Evolutionary conservation across 352 stramenopile genomes (phyloP).

Genomic region (Phytophthora sp.): DNA sequence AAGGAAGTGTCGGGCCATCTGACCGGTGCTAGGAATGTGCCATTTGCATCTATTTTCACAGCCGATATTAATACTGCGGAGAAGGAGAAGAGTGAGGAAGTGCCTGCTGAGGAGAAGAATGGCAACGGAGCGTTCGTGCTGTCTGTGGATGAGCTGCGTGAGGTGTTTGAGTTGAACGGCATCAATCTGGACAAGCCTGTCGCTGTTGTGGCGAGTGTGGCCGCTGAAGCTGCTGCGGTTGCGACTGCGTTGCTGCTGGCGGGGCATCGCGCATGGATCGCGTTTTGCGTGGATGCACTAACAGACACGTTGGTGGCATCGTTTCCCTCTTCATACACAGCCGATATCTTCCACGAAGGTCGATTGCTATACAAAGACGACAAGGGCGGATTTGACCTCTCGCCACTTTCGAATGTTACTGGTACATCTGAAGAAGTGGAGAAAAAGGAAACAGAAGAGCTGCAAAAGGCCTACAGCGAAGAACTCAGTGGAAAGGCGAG

Average conservation of each 20-base stretch:
- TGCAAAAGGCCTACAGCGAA: slow-evolving; percentile 56
- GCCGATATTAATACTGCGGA: slow-evolving; percentile 16
- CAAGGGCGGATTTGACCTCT: slow-evolving; percentile 67
- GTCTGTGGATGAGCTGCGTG: slow-evolving; percentile 38
- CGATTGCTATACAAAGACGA: slow-evolving; percentile 52
- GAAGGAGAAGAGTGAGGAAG: slow-evolving; percentile 34
- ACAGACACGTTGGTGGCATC: slow-evolving; percentile 43
- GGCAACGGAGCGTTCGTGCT: slow-evolving; percentile 42
- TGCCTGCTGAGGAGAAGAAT: slow-evolving; percentile 23
- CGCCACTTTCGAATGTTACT: slow-evolving; percentile 23
- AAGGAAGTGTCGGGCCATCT: slow-evolving; percentile 65
- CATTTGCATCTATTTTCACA: slow-evolving; percentile 57
- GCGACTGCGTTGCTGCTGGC: slow-evolving; percentile 59
- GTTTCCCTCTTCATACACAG: slow-evolving; percentile 43
- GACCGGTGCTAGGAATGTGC: slow-evolving; percentile 50
- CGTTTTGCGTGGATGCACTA: slow-evolving; percentile 48
- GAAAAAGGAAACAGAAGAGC: slow-evolving; percentile 22
- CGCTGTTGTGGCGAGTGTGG: slow-evolving; percentile 51
- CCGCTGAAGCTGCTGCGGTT: slow-evolving; percentile 62
- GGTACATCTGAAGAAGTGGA: background rate
- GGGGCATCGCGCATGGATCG: slow-evolving; percentile 38
- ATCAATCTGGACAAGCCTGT: slow-evolving; percentile 46
- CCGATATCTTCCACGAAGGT: slow-evolving; percentile 50
- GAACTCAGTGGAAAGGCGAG: slow-evolving; percentile 45
- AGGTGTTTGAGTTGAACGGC: slow-evolving; percentile 47